Evolutionary conservation across 768 basidiomycete genomes (phyloP).

Genomic region (Coprinellus aureogranulatus): DNA sequence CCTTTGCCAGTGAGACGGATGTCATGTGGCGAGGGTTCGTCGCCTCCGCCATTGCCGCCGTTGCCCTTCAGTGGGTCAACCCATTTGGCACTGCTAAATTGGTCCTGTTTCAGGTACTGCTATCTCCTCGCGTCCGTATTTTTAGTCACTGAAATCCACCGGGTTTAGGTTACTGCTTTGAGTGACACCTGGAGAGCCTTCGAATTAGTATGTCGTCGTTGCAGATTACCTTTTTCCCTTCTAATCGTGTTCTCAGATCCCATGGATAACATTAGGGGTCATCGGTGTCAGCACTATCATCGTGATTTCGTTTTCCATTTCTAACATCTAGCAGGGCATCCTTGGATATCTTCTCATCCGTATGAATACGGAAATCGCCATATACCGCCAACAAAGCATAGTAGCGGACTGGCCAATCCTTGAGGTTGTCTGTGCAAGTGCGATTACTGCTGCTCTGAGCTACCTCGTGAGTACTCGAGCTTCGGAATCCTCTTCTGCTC

Average conservation of each 20-base stretch:
- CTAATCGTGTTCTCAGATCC: constrained; percentile 43
- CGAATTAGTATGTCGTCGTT: constrained; percentile 50
- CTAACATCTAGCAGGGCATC: constrained; percentile 47
- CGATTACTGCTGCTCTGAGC: constrained; percentile 67
- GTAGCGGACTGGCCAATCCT: constrained; percentile 60
- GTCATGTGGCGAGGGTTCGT: constrained; percentile 89
- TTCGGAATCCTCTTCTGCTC: neutral
- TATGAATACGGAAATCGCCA: constrained; percentile 61
- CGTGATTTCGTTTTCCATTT: neutral
- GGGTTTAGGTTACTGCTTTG: constrained; percentile 50
- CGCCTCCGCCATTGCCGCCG: constrained; percentile 81
- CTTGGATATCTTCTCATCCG: constrained; percentile 65
- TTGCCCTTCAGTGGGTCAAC: constrained; percentile 79
- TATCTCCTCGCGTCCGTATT: neutral
- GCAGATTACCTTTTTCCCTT: neutral
- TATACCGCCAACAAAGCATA: constrained; percentile 57
- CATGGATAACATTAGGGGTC: constrained; percentile 65
- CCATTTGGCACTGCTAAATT: constrained; percentile 85
- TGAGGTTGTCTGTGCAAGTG: constrained; percentile 61
- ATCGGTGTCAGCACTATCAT: constrained; percentile 46
- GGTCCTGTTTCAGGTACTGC: constrained; percentile 68
- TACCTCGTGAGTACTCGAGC: constrained; percentile 48
- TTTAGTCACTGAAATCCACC: neutral
- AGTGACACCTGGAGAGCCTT: constrained; percentile 68
- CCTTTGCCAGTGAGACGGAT: constrained; percentile 69